phyloP scores from a whole-genome alignment of 1,284 basidiomycete genomes.

The Ustilago shanxiensis region DNA sequence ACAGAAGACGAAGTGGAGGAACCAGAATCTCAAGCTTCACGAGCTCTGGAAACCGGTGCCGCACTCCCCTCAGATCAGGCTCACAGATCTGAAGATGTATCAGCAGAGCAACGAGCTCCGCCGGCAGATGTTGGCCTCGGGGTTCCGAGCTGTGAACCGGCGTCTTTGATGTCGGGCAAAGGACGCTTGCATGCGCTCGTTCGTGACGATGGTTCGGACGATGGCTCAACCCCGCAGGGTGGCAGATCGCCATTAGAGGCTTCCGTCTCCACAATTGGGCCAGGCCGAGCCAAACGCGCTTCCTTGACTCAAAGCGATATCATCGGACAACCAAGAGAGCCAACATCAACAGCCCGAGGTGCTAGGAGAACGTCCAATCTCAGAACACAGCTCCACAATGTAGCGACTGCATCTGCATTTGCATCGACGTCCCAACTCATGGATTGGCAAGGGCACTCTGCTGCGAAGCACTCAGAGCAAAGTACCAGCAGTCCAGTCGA shows the following conservation, averaged over 20 bases:
- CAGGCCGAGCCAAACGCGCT: slow-evolving; percentile 18
- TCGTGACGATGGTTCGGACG: slow-evolving; percentile 29
- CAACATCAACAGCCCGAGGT: slow-evolving; percentile 3
- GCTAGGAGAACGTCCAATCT: slow-evolving; percentile 12
- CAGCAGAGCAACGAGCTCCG: background rate
- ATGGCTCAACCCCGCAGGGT: slow-evolving; percentile 46
- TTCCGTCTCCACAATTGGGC: slow-evolving; percentile 41
- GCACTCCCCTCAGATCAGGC: background rate
- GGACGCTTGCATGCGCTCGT: slow-evolving; percentile 28
- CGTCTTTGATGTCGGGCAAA: slow-evolving; percentile 12
- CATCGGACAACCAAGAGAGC: slow-evolving; percentile 19
- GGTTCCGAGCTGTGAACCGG: slow-evolving; percentile 7
- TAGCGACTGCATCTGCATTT: slow-evolving; percentile 19
- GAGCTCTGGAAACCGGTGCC: background rate
- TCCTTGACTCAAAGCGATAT: slow-evolving; percentile 45
- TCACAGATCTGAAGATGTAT: background rate
- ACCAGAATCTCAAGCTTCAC: background rate
- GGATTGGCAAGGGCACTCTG: background rate
- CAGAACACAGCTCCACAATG: slow-evolving; percentile 33
- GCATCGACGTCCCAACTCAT: slow-evolving; percentile 6
- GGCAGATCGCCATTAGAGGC: slow-evolving; percentile 43
- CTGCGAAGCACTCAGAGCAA: background rate
- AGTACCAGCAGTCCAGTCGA: slow-evolving; percentile 12
- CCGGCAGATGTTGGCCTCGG: background rate
- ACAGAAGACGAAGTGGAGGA: slow-evolving; percentile 42